A percentile compares a stretch with the other conserved stretches of the same genome.
These are phyloP conservation scores for Pisolithus albus DNA, from an alignment of 768 basidiomycete species.

Conservation along the genomic window DNA sequence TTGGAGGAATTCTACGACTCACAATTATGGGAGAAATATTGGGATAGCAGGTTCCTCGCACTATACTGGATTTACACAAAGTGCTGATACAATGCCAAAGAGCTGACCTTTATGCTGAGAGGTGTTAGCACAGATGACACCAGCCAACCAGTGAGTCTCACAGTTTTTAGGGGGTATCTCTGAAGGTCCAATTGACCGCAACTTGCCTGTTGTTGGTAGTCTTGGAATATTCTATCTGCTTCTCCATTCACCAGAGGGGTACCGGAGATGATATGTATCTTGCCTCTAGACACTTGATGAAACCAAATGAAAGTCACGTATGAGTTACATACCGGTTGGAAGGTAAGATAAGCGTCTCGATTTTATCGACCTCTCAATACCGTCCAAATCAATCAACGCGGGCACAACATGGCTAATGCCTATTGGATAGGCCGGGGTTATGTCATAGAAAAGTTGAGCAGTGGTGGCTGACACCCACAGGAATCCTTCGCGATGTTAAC, in stretches of 20 bases:
- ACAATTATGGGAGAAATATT: conserved; percentile 86
- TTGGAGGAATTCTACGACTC: conserved; percentile 17
- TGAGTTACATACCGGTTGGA: conserved; percentile 31
- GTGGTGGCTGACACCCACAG: conserved; percentile 10
- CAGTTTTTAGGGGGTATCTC: conserved; percentile 64
- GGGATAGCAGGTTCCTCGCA: conserved; percentile 65
- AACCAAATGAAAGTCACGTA: neutral
- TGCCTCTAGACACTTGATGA: conserved; percentile 35
- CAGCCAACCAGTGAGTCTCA: conserved; percentile 29
- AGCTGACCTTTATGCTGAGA: conserved; percentile 62
- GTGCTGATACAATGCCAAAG: neutral
- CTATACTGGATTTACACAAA: conserved; percentile 30
- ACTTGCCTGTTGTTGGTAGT: conserved; percentile 62
- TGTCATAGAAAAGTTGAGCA: neutral
- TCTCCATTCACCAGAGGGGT: conserved; percentile 29
- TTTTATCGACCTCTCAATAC: conserved; percentile 17
- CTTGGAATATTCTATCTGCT: conserved; percentile 52
- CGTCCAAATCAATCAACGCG: conserved; percentile 15
- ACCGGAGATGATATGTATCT: conserved; percentile 49
- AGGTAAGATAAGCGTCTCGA: conserved; percentile 48
- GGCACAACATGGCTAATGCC: conserved; percentile 13
- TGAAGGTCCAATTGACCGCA: conserved; percentile 53
- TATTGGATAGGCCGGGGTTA: conserved; percentile 4
- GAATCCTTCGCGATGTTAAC: conserved; percentile 22
- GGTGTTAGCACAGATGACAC: conserved; percentile 7